These are phyloP conservation scores for Talaromyces sp. DNA, from an alignment of 2,329 filamentous ascomycete genomes.

Conservation along the genomic window DNA sequence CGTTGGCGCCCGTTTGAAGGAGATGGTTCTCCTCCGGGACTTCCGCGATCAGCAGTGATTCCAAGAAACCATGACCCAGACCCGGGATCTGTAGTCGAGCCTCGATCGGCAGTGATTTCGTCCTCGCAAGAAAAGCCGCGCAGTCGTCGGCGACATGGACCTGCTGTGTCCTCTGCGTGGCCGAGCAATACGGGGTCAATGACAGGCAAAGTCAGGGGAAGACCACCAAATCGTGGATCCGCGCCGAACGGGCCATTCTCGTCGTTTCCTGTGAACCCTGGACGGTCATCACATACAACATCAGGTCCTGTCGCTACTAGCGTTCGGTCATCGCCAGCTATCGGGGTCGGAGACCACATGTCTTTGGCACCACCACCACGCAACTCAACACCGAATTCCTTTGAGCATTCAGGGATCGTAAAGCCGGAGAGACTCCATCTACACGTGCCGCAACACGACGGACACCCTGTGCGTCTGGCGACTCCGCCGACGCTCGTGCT, in stretches of 20 bases:
- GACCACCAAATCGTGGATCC: conserved; percentile 70
- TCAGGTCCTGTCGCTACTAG: conserved; percentile 38
- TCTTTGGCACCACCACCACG: conserved; percentile 14
- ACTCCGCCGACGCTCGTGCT: conserved; percentile 38
- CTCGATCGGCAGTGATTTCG: conserved; percentile 69
- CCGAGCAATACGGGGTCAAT: conserved; percentile 58
- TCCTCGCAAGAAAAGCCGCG: conserved; percentile 43
- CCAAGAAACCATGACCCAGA: conserved; percentile 42
- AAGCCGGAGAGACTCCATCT: conserved; percentile 37
- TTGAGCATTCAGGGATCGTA: not conserved
- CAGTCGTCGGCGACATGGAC: conserved; percentile 62
- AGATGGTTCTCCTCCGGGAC: conserved; percentile 60
- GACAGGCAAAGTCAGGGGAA: conserved; percentile 68
- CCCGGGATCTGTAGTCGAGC: conserved; percentile 45
- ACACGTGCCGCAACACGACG: conserved; percentile 37
- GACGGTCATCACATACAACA: conserved; percentile 39
- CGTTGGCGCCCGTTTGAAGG: conserved; percentile 49
- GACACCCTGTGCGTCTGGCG: conserved; percentile 37
- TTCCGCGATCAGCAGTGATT: conserved; percentile 74
- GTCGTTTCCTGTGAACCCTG: conserved; percentile 61
- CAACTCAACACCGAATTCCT: not conserved
- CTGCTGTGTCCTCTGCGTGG: conserved; percentile 89
- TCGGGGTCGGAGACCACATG: conserved; percentile 35
- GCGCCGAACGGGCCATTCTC: conserved; percentile 63
- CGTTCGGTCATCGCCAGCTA: conserved; percentile 35